Evolutionary conservation across 495 filamentous ascomycete genomes (phyloP), one percentile per base, ranked within the genome.

Genomic region (Chlorociboria aeruginascens): DNA sequence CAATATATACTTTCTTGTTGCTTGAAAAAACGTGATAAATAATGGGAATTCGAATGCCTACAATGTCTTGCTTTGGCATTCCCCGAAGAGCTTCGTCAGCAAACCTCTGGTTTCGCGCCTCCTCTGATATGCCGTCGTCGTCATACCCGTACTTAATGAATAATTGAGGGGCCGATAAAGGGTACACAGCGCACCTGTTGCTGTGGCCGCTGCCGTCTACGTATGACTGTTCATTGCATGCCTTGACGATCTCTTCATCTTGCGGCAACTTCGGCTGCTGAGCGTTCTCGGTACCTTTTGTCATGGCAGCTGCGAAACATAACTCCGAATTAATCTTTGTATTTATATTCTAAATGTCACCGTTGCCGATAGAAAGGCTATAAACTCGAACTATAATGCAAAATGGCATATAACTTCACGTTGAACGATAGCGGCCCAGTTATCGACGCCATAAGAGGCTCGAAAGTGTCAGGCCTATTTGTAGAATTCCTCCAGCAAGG

Each of bases 131-230:
- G 14, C 33, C 44, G 34, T n/a, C 32, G 7, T 20, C 20, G 14
- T 38, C 32, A 16, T 38, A 8, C 13, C 8, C 44, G 32, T 16
- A 46, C 38, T 46, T 46, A 33, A 46, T 46, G 29, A 46, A 46
- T 14, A 16, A 32, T 3, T 16, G 32, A 17, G 44, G 44, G n/a
- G 32, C 31, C 20, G 3, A 3, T 46, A 29, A 3, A 46, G 44
- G 44, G 29, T 46, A 46, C 8, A 38, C 44, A 13, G 38, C 12
- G 6, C 43, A 10, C 30, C 25, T 45, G 20, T 12, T 10, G 29
- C 32, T n/a, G 32, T n/a, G 32, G 8, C 32, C n/a, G 32, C n/a
- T n/a, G 8, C n/a, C 32, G n/a, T 34, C 32, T 8, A 34, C 32
- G 32, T 34, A 8, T 8, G 32, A n/a, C 8, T 34, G n/a, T 34